These are phyloP conservation scores for Alternaria arborescens DNA, from an alignment of 2,329 filamentous ascomycete genomes.

Conservation along the genomic window DNA sequence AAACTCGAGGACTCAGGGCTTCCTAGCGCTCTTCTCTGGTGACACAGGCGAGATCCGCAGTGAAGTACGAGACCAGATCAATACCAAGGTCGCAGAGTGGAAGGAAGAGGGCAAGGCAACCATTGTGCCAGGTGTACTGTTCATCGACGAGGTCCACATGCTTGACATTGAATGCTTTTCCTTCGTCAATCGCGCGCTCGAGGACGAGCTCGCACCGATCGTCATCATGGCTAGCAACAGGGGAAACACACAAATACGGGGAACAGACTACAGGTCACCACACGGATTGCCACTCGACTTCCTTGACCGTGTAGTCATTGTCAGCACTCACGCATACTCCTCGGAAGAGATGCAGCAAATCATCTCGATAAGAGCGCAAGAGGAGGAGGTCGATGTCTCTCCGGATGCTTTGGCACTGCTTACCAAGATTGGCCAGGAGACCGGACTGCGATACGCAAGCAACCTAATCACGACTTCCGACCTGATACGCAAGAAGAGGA, in stretches of 20 bases:
- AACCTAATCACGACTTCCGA: conserved; percentile 97
- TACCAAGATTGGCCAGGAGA: conserved; percentile 94
- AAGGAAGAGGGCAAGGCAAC: conserved; percentile 99
- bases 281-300: conserved; percentile 96
- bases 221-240: conserved; percentile 99
- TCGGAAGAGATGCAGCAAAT: conserved; percentile 91
- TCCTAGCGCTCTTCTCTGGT: conserved; percentile 94
- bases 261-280: conserved; percentile 90
- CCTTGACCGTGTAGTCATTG: conserved; percentile 93
- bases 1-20: conserved; percentile 98
- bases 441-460: conserved; percentile 92
- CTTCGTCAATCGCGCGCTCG: conserved; percentile 95
- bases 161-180: conserved; percentile 99
- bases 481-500: conserved; percentile 84
- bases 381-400: conserved; percentile 93
- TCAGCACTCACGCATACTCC: conserved; percentile 87
- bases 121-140: conserved; percentile 95
- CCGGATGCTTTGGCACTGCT: conserved; percentile 90
- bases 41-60: conserved; percentile 98
- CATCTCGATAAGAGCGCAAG: conserved; percentile 87
- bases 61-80: conserved; percentile 98
- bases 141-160: conserved; percentile 99
- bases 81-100: conserved; percentile 98
- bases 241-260: conserved; percentile 88
- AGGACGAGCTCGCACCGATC: conserved; percentile 92